Percentiles rank a stretch among this genome's conserved stretches.
Conservation (phyloP, 2,329 filamentous ascomycete genomes). For the Chaetoscypha palmicola region DNA sequence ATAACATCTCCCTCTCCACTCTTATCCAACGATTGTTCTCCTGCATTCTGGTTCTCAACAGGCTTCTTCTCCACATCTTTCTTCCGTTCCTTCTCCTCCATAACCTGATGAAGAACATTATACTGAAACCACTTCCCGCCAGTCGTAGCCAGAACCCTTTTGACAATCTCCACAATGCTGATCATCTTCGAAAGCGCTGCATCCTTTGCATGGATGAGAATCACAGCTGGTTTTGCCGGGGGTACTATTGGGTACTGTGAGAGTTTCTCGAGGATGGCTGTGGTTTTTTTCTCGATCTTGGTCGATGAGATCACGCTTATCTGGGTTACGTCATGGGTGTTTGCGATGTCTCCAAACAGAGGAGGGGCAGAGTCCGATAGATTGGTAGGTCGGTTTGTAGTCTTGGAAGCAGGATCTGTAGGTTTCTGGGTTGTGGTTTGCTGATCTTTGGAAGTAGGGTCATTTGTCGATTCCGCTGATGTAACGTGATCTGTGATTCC, state of each 20-base stretch:
- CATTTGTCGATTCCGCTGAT: not conserved
- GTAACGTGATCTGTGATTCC: not conserved
- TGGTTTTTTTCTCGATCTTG: conserved; percentile 40
- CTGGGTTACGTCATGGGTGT: conserved; percentile 39
- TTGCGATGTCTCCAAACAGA: conserved; percentile 24
- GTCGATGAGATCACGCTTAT: conserved; percentile 54
- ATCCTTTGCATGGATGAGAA: conserved; percentile 35
- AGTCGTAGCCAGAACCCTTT: conserved; percentile 45
- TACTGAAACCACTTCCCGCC: conserved; percentile 38
- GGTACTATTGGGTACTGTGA: conserved; percentile 16
- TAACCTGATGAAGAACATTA: conserved; percentile 25
- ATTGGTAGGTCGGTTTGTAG: conserved; percentile 1
- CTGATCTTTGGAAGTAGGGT: not conserved
- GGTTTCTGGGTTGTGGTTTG: not conserved
- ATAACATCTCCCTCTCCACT: conserved; percentile 22
- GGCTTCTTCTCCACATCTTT: not conserved
- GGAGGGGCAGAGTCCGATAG: conserved; percentile 24
- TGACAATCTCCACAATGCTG: conserved; percentile 59
- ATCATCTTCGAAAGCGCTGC: conserved; percentile 54
- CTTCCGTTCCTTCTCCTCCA: conserved; percentile 31
- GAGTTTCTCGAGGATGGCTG: conserved; percentile 24
- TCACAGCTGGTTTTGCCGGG: conserved; percentile 32
- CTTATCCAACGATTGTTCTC: conserved; percentile 18
- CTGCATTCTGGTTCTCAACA: conserved; percentile 12
- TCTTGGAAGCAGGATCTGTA: not conserved